These are phyloP conservation scores for Suillus subaureus DNA, from an alignment of 768 basidiomycete species.

Conservation along the genomic window DNA sequence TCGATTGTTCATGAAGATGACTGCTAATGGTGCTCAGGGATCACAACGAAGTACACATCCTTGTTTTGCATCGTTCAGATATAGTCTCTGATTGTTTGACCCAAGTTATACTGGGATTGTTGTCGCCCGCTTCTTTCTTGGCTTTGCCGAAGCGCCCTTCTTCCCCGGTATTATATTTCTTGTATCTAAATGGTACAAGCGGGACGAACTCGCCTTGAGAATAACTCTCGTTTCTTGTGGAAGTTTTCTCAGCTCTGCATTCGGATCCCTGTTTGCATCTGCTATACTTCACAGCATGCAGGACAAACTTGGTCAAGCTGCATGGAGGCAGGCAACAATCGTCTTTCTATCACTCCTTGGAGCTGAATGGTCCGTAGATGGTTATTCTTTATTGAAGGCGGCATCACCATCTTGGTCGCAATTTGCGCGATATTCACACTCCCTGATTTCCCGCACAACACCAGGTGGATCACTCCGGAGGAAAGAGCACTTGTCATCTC, in stretches of 20 bases:
- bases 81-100: background rate
- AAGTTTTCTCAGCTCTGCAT: slow-evolving; percentile 46
- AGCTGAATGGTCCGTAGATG: slow-evolving; percentile 10
- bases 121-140: slow-evolving; percentile 10
- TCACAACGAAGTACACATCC: slow-evolving; percentile 1
- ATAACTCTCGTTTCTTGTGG: slow-evolving; percentile 39
- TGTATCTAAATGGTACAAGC: slow-evolving; percentile 29
- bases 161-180: slow-evolving; percentile 5
- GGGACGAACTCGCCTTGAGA: slow-evolving; percentile 39
- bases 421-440: slow-evolving; percentile 36
- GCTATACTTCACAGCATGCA: slow-evolving; percentile 47
- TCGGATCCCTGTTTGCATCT: slow-evolving; percentile 46
- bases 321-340: slow-evolving; percentile 38
- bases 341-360: background rate
- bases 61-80: background rate
- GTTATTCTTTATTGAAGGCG: slow-evolving; percentile 34
- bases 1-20: background rate
- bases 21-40: background rate
- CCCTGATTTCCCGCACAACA: slow-evolving; percentile 40
- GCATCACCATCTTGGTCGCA: slow-evolving; percentile 36
- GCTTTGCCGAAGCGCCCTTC: slow-evolving; percentile 10
- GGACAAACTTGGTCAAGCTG: slow-evolving; percentile 38
- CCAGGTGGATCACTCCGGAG: slow-evolving; percentile 30
- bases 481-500: slow-evolving; percentile 34
- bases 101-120: slow-evolving; percentile 5